Base-by-base conservation (phyloP, 192 early-diverging fungal genomes). In the Piromyces finnis region DNA sequence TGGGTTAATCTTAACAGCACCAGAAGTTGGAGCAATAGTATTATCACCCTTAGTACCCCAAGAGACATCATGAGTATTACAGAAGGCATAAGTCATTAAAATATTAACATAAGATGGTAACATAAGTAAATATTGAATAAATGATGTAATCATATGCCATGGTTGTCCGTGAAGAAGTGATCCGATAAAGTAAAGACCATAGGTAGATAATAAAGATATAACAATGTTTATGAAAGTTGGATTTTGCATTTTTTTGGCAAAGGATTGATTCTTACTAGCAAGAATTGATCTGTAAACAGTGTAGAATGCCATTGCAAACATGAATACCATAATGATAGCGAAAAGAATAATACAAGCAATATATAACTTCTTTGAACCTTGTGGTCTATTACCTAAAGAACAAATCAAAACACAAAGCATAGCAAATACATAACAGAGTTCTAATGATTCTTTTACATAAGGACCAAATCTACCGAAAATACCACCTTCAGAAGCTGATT, bases 311-410 rank as follows among this genome's bases (percentile, higher is more conserved):
- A 78, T 59, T 15, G n/a, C 81, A 22, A 84, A 28, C 83, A 85
- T 83, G 27, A 84, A 80, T 5, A 79, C 29, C 83, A 88, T 88
- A 30, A 90, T 84, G 13, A 88, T 13, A n/a, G 85, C 84, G 83
- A 87, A 89, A 78, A 88, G 84, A n/a, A 84, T 29, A 79, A 84
- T 86, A 28, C 88, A 89, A 17, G 85, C 79, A 36, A 89, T 88
- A 80, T 95, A 96, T 32, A 95, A 88, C 78, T 87, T 85, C 84
- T 90, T 94, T 30, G 94, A 92, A 28, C 95, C 97, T 85, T 98
- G 95, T 77, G 97, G 97, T 51, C 96, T 90, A 85, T 99, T 99
- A 81, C 97, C 97, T 83, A 99, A 86, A 81, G 95, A 92, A 68
- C 51, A 68, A 68, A 68, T n/a, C 0, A 68, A 68, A 0, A 68